These are phyloP conservation scores for Fusarium subglutinans DNA, from an alignment of 2,329 filamentous ascomycete genomes.

Conservation along the genomic window DNA sequence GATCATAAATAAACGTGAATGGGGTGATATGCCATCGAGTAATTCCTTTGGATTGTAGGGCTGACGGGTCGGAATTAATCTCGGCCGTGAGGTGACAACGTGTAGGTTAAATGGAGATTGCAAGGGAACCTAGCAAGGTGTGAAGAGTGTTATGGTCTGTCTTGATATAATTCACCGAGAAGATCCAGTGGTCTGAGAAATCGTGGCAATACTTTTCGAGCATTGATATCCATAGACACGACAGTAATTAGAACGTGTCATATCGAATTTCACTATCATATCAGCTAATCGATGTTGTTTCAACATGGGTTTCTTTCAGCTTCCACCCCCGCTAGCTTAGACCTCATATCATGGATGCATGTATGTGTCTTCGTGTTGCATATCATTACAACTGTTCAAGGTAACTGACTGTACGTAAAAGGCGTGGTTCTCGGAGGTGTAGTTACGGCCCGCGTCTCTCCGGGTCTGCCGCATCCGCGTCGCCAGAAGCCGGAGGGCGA, in stretches of 20 bases:
- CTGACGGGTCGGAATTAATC: neutral
- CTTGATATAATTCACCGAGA: conserved; percentile 19
- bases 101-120: neutral
- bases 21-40: neutral
- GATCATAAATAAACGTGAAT: neutral
- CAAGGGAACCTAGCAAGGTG: neutral
- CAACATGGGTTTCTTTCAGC: conserved; percentile 10
- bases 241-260: conserved; percentile 4
- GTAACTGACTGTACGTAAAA: conserved; percentile 11
- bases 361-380: neutral
- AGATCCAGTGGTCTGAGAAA: conserved; percentile 8
- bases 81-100: neutral
- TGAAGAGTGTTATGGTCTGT: neutral
- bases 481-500: conserved; percentile 33
- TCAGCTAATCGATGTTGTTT: conserved; percentile 1
- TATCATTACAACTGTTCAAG: neutral
- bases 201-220: conserved; percentile 3
- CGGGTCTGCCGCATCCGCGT: conserved; percentile 24
- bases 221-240: neutral
- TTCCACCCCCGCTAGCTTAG: conserved; percentile 26
- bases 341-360: conserved; percentile 4
- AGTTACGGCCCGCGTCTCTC: conserved; percentile 26
- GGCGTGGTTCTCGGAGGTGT: conserved; percentile 8
- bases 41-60: neutral
- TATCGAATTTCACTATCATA: conserved; percentile 3